Conservation (phyloP, 108 stramenopile genomes). For the Fistulifera pelliculosa region DNA sequence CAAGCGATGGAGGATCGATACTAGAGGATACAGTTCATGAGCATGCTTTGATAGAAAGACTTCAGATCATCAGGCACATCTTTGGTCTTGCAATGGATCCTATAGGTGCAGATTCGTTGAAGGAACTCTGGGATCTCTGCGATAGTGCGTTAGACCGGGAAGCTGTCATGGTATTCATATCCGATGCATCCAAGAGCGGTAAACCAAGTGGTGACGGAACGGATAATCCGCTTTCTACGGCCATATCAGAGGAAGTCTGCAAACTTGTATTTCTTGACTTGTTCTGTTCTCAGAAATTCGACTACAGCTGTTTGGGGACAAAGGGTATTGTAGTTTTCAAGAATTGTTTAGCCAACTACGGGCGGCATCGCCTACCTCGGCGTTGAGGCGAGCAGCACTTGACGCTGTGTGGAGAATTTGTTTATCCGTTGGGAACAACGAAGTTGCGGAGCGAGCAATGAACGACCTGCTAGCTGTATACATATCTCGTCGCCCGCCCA, state of each 20-base stretch:
- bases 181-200: conserved; percentile 37
- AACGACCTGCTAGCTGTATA: conserved; percentile 73
- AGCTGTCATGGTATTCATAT: conserved; percentile 71
- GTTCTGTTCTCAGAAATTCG: conserved; percentile 59
- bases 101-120: conserved; percentile 44
- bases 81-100: conserved; percentile 43
- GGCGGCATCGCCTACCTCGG: conserved; percentile 9
- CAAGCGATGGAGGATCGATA: not conserved
- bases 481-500: conserved; percentile 5
- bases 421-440: conserved; percentile 47
- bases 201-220: conserved; percentile 1
- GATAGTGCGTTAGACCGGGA: conserved; percentile 54
- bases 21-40: not conserved
- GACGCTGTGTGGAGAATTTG: conserved; percentile 83
- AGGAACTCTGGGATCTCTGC: conserved; percentile 67
- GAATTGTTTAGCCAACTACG: conserved; percentile 33
- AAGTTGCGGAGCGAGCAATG: conserved; percentile 76
- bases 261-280: conserved; percentile 54
- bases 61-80: conserved; percentile 60
- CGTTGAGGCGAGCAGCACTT: conserved; percentile 28
- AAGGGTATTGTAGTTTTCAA: conserved; percentile 68
- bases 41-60: conserved; percentile 38
- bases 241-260: conserved; percentile 53
- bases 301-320: conserved; percentile 47
- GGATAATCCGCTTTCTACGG: conserved; percentile 40